Evolutionary conservation across 2,329 filamentous ascomycete genomes (phyloP).

Genomic region (Botryotinia narcissicola): DNA sequence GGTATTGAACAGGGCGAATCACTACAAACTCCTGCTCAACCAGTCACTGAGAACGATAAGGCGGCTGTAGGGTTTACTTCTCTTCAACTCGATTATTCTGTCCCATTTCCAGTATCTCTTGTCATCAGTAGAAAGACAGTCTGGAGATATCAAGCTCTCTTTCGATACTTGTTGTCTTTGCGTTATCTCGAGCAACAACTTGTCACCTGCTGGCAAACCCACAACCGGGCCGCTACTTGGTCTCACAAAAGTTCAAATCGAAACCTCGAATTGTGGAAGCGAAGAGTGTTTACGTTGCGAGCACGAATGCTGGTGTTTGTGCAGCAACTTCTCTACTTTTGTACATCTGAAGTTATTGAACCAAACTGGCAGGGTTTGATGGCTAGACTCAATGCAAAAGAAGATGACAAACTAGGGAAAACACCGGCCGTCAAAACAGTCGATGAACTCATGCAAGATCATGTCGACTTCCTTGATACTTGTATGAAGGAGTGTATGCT

Average conservation of each 20-base stretch:
- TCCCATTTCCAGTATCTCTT: constrained; percentile 92
- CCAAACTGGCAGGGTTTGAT: constrained; percentile 96
- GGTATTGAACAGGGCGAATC: constrained; percentile 89
- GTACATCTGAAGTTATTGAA: constrained; percentile 94
- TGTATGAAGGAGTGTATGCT: constrained; percentile 99
- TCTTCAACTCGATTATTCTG: constrained; percentile 87
- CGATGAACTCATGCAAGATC: constrained; percentile 97
- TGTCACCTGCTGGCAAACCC: constrained; percentile 84
- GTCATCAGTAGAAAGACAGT: constrained; percentile 95
- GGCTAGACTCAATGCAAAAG: constrained; percentile 70
- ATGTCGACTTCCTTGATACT: constrained; percentile 96
- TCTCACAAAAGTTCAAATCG: constrained; percentile 71
- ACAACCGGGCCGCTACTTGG: constrained; percentile 80
- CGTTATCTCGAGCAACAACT: constrained; percentile 87
- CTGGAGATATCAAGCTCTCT: constrained; percentile 94
- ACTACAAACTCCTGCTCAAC: constrained; percentile 66
- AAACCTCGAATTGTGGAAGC: constrained; percentile 86
- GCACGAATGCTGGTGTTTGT: constrained; percentile 96
- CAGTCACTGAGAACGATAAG: constrained; percentile 73
- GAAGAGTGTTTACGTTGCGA: constrained; percentile 84
- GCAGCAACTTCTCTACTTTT: constrained; percentile 95
- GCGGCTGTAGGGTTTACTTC: constrained; percentile 89
- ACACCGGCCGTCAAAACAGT: constrained; percentile 65
- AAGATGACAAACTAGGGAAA: constrained; percentile 43
- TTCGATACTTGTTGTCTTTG: constrained; percentile 87